These are phyloP conservation scores for Balakata baccata DNA, from an alignment of 345 rosid species.

Conservation along the genomic window DNA sequence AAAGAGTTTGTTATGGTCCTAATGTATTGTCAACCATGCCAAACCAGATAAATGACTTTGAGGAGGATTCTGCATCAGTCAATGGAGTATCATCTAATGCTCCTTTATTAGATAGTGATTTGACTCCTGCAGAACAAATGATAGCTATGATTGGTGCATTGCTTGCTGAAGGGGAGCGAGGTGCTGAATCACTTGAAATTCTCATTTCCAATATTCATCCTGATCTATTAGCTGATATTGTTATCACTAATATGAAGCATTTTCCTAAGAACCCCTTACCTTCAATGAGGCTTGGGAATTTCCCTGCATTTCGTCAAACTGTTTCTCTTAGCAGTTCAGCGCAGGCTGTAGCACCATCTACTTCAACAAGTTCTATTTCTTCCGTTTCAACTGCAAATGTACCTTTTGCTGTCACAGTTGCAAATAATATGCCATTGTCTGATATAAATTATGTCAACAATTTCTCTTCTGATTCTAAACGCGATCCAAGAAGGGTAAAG, in stretches of 20 bases:
- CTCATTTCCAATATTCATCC: constrained; percentile 91
- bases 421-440: constrained; percentile 38
- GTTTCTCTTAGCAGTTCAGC: constrained; percentile 43
- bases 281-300: constrained; percentile 46
- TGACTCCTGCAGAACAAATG: constrained; percentile 93
- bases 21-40: constrained; percentile 21
- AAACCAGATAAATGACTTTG: constrained; percentile 45
- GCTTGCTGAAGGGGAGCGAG: constrained; percentile 99
- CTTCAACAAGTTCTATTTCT: constrained; percentile 44
- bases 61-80: constrained; percentile 43
- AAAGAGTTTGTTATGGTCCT: constrained; percentile 55
- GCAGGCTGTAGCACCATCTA: constrained; percentile 40
- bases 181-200: constrained; percentile 91
- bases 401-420: constrained; percentile 38
- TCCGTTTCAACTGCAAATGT: constrained; percentile 39
- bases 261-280: constrained; percentile 70
- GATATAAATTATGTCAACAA: constrained; percentile 47
- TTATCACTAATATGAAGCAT: constrained; percentile 90
- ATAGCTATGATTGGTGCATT: constrained; percentile 96
- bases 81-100: constrained; percentile 53
- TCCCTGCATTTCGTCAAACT: constrained; percentile 34
- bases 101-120: constrained; percentile 55
- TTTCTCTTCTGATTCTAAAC: constrained; percentile 60
- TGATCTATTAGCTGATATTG: constrained; percentile 96
- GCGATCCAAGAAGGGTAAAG: constrained; percentile 92